phyloP scores from a whole-genome alignment of 1,284 basidiomycete genomes.

The Pseudozyma tsukubaensis region DNA sequence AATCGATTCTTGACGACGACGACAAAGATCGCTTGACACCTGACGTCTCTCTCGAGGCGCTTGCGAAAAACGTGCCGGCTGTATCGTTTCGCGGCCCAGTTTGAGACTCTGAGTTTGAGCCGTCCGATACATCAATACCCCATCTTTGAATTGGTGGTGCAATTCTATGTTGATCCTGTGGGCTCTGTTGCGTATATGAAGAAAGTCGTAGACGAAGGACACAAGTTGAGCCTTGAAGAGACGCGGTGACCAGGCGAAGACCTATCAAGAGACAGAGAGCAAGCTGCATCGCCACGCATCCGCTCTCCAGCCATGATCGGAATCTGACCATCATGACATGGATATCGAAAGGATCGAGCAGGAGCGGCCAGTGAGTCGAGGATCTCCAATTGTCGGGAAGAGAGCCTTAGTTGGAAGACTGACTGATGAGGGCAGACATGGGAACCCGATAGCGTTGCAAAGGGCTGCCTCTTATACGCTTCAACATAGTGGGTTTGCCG shows the following conservation, averaged over 20 bases:
- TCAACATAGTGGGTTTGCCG: too few species aligned
- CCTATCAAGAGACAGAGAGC: constrained; percentile 19
- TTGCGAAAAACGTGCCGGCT: neutral
- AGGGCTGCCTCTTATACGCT: too few species aligned
- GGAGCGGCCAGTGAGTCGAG: neutral
- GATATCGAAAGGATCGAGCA: neutral
- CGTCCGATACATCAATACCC: neutral
- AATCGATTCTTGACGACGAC: too few species aligned
- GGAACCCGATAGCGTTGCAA: too few species aligned
- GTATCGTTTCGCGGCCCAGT: neutral
- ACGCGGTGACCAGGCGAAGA: constrained; percentile 16
- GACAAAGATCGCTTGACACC: too few species aligned
- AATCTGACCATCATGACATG: constrained; percentile 23
- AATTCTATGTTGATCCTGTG: constrained; percentile 2
- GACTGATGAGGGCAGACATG: too few species aligned
- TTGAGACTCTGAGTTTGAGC: neutral
- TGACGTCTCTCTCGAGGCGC: neutral
- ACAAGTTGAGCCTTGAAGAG: constrained; percentile 7
- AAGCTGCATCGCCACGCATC: constrained; percentile 23
- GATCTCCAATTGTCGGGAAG: neutral
- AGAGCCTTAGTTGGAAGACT: neutral
- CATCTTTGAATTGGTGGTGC: constrained; percentile 9
- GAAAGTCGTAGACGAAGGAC: neutral
- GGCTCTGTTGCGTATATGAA: neutral
- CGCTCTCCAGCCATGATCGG: constrained; percentile 8